Evolutionary conservation across 148 eudicot genomes (phyloP).

Genomic region (Diospyros lotus): DNA sequence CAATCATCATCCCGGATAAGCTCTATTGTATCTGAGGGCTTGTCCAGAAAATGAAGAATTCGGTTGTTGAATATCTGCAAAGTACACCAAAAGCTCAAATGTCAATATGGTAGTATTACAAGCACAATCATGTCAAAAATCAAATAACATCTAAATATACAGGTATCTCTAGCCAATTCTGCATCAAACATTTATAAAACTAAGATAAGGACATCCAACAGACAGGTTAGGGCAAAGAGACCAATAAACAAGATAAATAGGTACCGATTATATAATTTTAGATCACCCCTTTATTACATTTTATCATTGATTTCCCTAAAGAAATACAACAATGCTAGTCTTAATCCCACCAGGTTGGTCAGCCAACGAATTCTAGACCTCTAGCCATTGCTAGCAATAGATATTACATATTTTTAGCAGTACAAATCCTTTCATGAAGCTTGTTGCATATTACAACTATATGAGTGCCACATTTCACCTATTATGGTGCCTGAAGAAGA

Average conservation of each 20-base stretch:
- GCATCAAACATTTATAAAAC: not conserved
- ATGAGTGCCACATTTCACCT: not conserved
- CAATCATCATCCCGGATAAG: constrained; percentile 62
- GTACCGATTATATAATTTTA: not conserved
- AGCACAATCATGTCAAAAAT: constrained; percentile 1
- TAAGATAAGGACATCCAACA: not conserved
- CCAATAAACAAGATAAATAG: not conserved
- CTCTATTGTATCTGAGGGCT: constrained; percentile 51
- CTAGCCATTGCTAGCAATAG: no score
- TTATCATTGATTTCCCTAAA: not conserved
- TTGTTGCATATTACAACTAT: not conserved
- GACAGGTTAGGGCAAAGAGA: not conserved
- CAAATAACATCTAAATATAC: not conserved
- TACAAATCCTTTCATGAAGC: not conserved
- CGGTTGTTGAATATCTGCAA: constrained; percentile 52
- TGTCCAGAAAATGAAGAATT: constrained; percentile 51
- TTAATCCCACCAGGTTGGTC: no score
- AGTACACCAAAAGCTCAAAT: constrained; percentile 15
- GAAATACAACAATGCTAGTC: not conserved
- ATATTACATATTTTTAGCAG: not conserved
- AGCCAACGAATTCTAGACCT: no score
- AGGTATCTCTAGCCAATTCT: not conserved
- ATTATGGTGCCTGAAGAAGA: constrained; percentile 2
- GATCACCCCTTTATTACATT: not conserved
- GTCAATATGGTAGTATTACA: not conserved